Evolutionary conservation across 805 yeast genomes (phyloP), one percentile per base, ranked within the genome.

Genomic region (Saccharomyces cerevisiae): DNA sequence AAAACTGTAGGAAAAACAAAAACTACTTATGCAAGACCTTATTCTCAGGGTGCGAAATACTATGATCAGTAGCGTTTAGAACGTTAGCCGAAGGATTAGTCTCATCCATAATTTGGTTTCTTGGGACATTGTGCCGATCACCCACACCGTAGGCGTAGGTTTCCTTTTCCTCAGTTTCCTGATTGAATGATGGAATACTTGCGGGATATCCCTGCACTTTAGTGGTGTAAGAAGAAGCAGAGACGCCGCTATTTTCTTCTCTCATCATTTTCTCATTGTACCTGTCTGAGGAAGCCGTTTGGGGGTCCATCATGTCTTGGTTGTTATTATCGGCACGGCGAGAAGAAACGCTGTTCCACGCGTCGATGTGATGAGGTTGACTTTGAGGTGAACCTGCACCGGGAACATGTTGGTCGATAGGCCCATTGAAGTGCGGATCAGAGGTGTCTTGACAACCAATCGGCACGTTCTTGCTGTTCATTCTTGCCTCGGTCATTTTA

Each of bases 341-440:
- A 22, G 43, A 17, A 8, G 43, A 17, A 6, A 36, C 17, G 9
- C 11, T 17, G 24, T 21, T 36, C 55, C 56, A 59, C 6, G 53
- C 21, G 1, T 26, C 41, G 2, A 51, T n/a, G 26, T 55, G 52
- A 27, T 55, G 55, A 9, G 50, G 48, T 4, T 29, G 10, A 3
- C 56, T 48, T n/a, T 49, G 41, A 13, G 54, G 41, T 9, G n/a
- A 32, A 4, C 61, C 61, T 14, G 60, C 54, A 24, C 61, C 61
- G 3, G 61, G 59, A 1, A 59, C 54, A 28, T 49, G 56, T 22
- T 52, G 57, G 2, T 41, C 52, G n/a, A 24, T 31, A 9, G 30
- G 10, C 2, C 56, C 57, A 6, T 51, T 56, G 50, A 59, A 59
- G 5, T 48, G 50, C 2, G 55, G 56, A 13, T 49, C 26, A 1